These are phyloP conservation scores for Phytophthora crassamura DNA, from an alignment of 352 stramenopile species.

Conservation along the genomic window DNA sequence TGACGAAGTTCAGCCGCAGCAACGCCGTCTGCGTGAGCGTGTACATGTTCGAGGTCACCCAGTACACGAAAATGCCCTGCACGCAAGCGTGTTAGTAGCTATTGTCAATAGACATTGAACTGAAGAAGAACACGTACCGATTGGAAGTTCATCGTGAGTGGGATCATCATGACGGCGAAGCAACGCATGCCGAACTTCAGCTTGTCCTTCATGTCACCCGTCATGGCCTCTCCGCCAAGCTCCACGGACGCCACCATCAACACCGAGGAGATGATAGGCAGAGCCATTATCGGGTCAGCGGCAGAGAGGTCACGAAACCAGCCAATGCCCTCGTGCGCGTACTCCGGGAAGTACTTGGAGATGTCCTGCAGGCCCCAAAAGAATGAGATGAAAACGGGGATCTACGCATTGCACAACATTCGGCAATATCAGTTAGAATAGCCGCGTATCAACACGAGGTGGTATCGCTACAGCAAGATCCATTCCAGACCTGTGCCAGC, in stretches of 20 bases:
- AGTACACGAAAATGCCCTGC: slow-evolving; percentile 88
- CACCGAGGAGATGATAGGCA: slow-evolving; percentile 84
- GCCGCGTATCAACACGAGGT: too few species aligned
- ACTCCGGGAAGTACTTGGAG: slow-evolving; percentile 83
- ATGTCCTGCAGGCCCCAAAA: slow-evolving; percentile 87
- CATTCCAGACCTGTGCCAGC: slow-evolving; percentile 49
- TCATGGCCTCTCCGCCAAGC: slow-evolving; percentile 71
- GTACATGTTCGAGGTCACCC: slow-evolving; percentile 87
- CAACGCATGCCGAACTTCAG: slow-evolving; percentile 83
- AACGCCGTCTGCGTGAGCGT: slow-evolving; percentile 69
- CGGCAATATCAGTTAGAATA: neutral
- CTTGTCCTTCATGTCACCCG: slow-evolving; percentile 68
- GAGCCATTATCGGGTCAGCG: slow-evolving; percentile 71
- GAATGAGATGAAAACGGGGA: slow-evolving; percentile 86
- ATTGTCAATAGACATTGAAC: too few species aligned
- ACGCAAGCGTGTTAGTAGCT: neutral
- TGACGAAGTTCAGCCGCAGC: slow-evolving; percentile 64
- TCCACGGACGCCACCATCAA: slow-evolving; percentile 84
- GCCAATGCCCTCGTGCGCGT: slow-evolving; percentile 71
- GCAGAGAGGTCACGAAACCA: slow-evolving; percentile 86
- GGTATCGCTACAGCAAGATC: neutral
- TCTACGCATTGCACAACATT: slow-evolving; percentile 37
- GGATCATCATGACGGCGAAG: slow-evolving; percentile 75
- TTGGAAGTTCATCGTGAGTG: slow-evolving; percentile 85
- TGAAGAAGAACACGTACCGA: slow-evolving; percentile 49